These are phyloP conservation scores for Nitzschia sp. DNA, from an alignment of 108 stramenopile genomes.

Conservation along the genomic window DNA sequence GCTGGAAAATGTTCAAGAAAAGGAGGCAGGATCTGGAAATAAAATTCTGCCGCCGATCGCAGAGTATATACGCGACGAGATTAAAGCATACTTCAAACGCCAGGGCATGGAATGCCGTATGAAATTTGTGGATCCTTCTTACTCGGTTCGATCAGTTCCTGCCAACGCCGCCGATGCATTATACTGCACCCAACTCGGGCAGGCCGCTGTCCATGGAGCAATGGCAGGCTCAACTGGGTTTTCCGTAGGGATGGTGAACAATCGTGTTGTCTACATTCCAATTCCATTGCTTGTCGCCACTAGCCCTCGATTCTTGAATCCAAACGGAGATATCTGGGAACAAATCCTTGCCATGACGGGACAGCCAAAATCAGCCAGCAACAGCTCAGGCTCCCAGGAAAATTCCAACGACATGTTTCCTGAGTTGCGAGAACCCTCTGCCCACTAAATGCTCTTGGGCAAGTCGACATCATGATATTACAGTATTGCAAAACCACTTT, in stretches of 20 bases:
- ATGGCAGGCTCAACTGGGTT: conserved; percentile 91
- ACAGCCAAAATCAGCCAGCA: conserved; percentile 50
- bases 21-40: conserved; percentile 35
- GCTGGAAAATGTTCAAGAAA: conserved; percentile 16
- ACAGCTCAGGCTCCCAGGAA: too few relatives aligned
- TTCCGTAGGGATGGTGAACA: conserved; percentile 81
- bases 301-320: conserved; percentile 69
- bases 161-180: conserved; percentile 84
- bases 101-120: conserved; percentile 31
- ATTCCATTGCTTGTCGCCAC: conserved; percentile 70
- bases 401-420: neutral
- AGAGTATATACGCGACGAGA: conserved; percentile 26
- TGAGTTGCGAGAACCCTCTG: neutral
- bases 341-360: conserved; percentile 66
- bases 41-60: conserved; percentile 23
- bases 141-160: conserved; percentile 85
- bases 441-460: too few relatives aligned
- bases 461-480: too few relatives aligned
- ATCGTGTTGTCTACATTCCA: conserved; percentile 71
- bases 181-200: conserved; percentile 89
- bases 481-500: too few relatives aligned
- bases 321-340: conserved; percentile 77
- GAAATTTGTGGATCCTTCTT: conserved; percentile 90
- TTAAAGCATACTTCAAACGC: conserved; percentile 12
- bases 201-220: conserved; percentile 91